These are phyloP conservation scores for Herpetospermum pedunculosum DNA, from an alignment of 306 rosid species.

Conservation along the genomic window DNA sequence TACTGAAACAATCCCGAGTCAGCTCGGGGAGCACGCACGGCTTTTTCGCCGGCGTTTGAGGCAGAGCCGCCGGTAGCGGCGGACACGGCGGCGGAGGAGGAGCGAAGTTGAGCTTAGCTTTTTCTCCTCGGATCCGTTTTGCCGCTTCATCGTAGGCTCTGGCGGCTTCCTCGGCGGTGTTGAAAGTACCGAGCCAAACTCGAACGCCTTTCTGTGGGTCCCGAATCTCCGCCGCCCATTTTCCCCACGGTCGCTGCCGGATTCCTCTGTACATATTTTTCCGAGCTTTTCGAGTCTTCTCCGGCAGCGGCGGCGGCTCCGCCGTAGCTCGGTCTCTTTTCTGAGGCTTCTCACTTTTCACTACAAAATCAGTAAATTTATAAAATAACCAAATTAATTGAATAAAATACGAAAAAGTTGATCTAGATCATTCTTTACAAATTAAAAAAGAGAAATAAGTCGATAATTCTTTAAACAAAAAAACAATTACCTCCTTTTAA, in stretches of 20 bases:
- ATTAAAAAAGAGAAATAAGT: too few species aligned
- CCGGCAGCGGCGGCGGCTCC: neutral
- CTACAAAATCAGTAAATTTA: neutral
- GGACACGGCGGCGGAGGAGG: neutral
- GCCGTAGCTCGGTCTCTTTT: neutral
- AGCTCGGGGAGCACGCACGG: constrained; percentile 23
- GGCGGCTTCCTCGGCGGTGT: constrained; percentile 86
- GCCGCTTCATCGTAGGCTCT: constrained; percentile 78
- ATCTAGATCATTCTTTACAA: too few species aligned
- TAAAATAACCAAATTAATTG: too few species aligned
- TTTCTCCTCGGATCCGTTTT: constrained; percentile 65
- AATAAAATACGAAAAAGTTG: neutral
- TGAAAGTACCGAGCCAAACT: constrained; percentile 87
- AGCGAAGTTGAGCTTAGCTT: constrained; percentile 85
- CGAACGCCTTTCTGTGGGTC: constrained; percentile 86
- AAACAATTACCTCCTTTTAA: too few species aligned
- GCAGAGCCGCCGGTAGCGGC: constrained; percentile 5
- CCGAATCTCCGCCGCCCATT: constrained; percentile 96
- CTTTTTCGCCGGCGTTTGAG: constrained; percentile 20
- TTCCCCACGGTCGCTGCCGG: constrained; percentile 96
- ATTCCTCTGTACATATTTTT: constrained; percentile 88
- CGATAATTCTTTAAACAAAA: too few species aligned
- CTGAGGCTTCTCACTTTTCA: neutral
- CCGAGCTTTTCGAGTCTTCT: constrained; percentile 9
- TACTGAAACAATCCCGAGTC: neutral